Conservation (phyloP, 208 protist genomes). For the Wallacemonas sp. region DNA sequence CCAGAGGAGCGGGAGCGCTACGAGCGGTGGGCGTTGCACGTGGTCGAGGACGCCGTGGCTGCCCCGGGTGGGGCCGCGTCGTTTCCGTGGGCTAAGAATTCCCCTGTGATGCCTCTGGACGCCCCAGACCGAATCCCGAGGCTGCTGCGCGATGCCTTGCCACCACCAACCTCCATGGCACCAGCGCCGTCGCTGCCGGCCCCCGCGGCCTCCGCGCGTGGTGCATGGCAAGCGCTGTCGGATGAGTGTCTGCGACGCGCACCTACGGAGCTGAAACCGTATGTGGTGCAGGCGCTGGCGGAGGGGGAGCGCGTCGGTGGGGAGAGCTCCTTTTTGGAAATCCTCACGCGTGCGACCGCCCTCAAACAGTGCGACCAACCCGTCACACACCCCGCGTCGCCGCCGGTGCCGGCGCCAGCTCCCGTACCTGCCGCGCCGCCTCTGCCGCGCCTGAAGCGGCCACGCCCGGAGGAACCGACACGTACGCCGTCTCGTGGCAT, state of each 20-base stretch:
- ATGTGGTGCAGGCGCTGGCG: constrained; percentile 63
- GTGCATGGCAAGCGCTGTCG: constrained; percentile 30
- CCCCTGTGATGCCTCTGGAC: constrained; percentile 65
- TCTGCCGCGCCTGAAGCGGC: too few relatives aligned
- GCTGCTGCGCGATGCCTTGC: neutral
- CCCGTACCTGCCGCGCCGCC: too few relatives aligned
- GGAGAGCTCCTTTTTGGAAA: constrained; percentile 69
- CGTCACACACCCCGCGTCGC: too few relatives aligned
- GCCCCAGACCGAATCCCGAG: constrained; percentile 34
- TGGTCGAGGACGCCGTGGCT: constrained; percentile 53
- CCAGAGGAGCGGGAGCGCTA: constrained; percentile 51
- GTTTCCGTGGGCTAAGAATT: constrained; percentile 51
- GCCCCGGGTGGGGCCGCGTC: constrained; percentile 33
- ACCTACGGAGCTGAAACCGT: constrained; percentile 51
- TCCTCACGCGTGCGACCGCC: constrained; percentile 62
- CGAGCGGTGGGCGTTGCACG: constrained; percentile 62
- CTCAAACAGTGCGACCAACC: neutral
- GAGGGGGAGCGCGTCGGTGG: constrained; percentile 54
- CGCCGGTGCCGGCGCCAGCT: too few relatives aligned
- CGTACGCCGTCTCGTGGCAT: neutral
- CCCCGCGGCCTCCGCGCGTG: too few relatives aligned
- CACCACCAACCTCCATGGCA: too few relatives aligned
- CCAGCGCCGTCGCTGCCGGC: too few relatives aligned
- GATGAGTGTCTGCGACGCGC: constrained; percentile 51
- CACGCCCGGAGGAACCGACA: neutral